Base-by-base conservation (phyloP, 768 basidiomycete species). In the Podaxis rugospora region DNA sequence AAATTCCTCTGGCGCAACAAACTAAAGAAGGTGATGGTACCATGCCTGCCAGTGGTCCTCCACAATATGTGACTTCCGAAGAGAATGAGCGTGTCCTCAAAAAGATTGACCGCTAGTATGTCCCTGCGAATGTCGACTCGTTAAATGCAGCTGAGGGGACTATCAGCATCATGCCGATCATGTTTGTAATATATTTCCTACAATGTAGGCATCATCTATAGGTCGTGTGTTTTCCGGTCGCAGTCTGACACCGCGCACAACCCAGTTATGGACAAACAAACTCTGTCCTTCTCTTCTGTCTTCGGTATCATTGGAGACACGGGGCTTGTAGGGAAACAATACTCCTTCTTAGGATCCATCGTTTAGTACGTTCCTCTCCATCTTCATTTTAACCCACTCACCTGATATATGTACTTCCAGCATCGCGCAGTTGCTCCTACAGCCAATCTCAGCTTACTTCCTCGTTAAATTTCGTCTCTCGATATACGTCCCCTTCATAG, bases 211-310 rank as follows among this genome's bases (percentile, higher is more conserved):
- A 32, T 32, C 32, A 32, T 27, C 14, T 1, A 28, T 40, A 4
- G n/a, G 2, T 51, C n/a, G 42, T 61, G 14, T 0, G 1, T 32
- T 32, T 11, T 11, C 1, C 42, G 6, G 25, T 13, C 5, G 18
- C 57, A 14, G 59, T 1, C 4, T 18, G 28, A 28, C 21, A 21
- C 32, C 7, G 0, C 32, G 32, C 44, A 25, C 44, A 32, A 36
- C 32, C 3, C 53, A 73, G 72, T 65, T 39, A 69, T 74, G 71
- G 74, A 75, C 63, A 75, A 75, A 54, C 71, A 73, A 57, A 69
- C 71, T 6, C 68, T 75, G 1, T 59, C 73, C 1, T 66, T 74
- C 51, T 66, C 72, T 7, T 75, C 74, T 9, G 73, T 75, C 25
- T 75, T 74, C 53, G 73, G 74, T 1, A 68, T 75, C 23, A 64